Base-by-base conservation (phyloP, 2,329 filamentous ascomycete genomes). In the Xylariaceae sp. region DNA sequence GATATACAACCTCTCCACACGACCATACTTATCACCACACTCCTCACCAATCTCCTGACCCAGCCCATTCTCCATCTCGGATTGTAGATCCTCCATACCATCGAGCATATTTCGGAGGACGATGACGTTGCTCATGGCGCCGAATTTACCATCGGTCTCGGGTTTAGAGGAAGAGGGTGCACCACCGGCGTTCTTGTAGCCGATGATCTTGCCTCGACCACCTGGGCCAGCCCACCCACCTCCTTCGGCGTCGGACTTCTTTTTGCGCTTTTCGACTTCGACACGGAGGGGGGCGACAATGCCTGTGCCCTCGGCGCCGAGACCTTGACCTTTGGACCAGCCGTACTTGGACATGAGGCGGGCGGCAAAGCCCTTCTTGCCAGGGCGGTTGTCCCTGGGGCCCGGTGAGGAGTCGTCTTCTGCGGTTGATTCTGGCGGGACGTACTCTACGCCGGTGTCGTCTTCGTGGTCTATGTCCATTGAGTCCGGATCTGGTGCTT, bases 31-130 rank as follows among this genome's bases (percentile, higher is more conserved):
- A 54, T 88, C 82, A 40, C 83, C 84, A 66, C 94, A 96, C 63
- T 95, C 88, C 60, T 96, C 88, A 6, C 93, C 93, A 66, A 98
- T 96, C 64, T 96, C 91, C 69, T 97, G 92, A 56, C 92, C 84
- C 40, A 98, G 70, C 0, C 81, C 81, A 12, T 77, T 76, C 48
- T 83, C 79, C 39, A 95, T 80, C 65, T 96, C 92, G n/a, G 74
- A 75, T 46, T 85, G 79, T 36, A 95, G 69, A 61, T 95, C 73
- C 2, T 70, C 77, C 74, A 97, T 83, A 5, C 85, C 87, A 50
- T 93, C 83, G 1, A 97, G 77, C 87, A 97, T 96, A 40, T 88
- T 84, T 42, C 79, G 77, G 16, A 96, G 70, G 37, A 94, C 82
- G 40, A 97, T 79, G 16, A 97, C 92, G 52, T 86, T 80, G 48